Conservation (phyloP, 441 rosid species). For the Euphorbia corollata region DNA sequence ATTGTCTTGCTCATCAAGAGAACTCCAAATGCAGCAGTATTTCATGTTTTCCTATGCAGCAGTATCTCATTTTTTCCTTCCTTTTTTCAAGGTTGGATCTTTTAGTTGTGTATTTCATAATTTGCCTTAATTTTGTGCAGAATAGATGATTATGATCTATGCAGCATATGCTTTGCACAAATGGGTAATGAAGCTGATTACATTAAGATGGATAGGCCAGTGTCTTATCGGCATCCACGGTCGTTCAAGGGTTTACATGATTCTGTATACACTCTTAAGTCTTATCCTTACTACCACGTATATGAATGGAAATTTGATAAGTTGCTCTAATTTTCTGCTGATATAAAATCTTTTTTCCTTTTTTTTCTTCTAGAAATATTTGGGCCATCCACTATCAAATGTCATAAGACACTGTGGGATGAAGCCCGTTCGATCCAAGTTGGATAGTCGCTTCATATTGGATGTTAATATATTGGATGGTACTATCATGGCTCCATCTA, state of each 20-base stretch:
- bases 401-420: constrained; percentile 20
- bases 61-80: neutral
- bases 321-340: neutral
- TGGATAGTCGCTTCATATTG: constrained; percentile 65
- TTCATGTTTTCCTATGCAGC: neutral
- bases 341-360: neutral
- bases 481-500: constrained; percentile 61
- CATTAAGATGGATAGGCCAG: constrained; percentile 59
- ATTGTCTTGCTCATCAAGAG: neutral
- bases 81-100: too few relatives aligned
- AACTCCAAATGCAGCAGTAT: neutral
- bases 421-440: constrained; percentile 37
- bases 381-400: constrained; percentile 21
- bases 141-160: constrained; percentile 72
- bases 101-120: constrained; percentile 6
- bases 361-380: constrained; percentile 19
- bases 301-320: constrained; percentile 6
- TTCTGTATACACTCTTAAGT: constrained; percentile 26
- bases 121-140: constrained; percentile 32
- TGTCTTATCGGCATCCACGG: constrained; percentile 27
- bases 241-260: constrained; percentile 30
- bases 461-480: constrained; percentile 88
- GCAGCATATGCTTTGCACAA: constrained; percentile 64
- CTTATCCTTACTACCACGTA: neutral
- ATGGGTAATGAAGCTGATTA: constrained; percentile 68